Evolutionary conservation across 176 grass and related monocot species (phyloP).

Genomic region (Elaeis guineensis): DNA sequence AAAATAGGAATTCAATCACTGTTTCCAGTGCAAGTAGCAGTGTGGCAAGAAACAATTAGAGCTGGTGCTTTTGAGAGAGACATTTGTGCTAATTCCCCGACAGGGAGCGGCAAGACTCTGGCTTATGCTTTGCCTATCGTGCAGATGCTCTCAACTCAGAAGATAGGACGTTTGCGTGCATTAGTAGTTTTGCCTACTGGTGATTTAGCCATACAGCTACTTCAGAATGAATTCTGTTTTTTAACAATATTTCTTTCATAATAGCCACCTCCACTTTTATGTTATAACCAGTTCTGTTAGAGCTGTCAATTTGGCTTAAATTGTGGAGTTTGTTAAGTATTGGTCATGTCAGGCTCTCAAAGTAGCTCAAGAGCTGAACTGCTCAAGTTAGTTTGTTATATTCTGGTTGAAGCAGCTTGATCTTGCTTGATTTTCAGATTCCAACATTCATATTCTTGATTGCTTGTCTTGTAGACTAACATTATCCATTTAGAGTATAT

Average conservation of each 20-base stretch:
- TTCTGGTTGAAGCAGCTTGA: no score
- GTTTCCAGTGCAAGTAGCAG: constrained; percentile 68
- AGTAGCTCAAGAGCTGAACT: no score
- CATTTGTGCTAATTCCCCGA: constrained; percentile 92
- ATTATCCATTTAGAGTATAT: no score
- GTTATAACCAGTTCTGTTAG: no score
- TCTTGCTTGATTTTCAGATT: no score
- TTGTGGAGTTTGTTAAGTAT: no score
- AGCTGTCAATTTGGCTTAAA: no score
- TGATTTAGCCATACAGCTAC: constrained; percentile 82
- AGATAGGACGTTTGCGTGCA: constrained; percentile 66
- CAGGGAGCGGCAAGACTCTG: constrained; percentile 89
- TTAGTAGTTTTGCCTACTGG: constrained; percentile 83
- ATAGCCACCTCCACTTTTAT: no score
- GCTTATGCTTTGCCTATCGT: constrained; percentile 89
- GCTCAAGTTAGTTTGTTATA: no score
- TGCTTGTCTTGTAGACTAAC: no score
- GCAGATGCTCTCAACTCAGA: constrained; percentile 41
- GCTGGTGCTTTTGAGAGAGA: constrained; percentile 88
- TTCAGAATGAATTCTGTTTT: background rate
- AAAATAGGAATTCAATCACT: constrained; percentile 64
- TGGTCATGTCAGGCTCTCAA: no score
- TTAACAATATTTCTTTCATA: background rate
- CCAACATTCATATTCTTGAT: no score
- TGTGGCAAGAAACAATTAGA: constrained; percentile 75